phyloP scores from a whole-genome alignment of 176 grass and related monocot species.

The Avena atlantica region DNA sequence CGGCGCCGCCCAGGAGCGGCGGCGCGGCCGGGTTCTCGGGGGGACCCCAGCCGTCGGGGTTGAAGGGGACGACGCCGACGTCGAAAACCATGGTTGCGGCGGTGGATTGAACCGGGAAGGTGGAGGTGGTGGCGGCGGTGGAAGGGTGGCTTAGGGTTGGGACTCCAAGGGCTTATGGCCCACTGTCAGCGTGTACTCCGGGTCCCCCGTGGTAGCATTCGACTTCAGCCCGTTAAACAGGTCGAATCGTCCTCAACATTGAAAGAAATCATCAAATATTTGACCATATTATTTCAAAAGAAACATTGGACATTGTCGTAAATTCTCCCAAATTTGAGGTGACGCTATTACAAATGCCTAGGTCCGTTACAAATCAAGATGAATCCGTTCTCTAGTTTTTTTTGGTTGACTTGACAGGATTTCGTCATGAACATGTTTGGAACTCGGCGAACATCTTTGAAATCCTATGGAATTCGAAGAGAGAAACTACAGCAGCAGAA shows the following conservation, averaged over 20 bases:
- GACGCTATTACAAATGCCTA: background rate
- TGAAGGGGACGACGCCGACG: slow-evolving; percentile 72
- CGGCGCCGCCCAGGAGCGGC: slow-evolving; percentile 51
- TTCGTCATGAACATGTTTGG: background rate
- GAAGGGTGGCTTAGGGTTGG: background rate
- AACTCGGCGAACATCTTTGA: background rate
- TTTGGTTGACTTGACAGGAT: background rate
- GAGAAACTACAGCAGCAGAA: too few species aligned
- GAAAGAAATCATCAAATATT: background rate
- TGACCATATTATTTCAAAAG: too few species aligned
- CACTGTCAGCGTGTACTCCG: background rate
- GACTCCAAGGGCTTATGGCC: background rate
- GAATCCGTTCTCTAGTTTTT: background rate
- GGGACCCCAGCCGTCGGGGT: slow-evolving; percentile 82
- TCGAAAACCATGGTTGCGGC: slow-evolving; percentile 71
- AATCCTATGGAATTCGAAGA: background rate
- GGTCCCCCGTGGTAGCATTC: background rate
- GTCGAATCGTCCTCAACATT: background rate
- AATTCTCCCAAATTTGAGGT: background rate
- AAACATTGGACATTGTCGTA: background rate
- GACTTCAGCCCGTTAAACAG: background rate
- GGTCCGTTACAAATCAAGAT: background rate
- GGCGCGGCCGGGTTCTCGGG: slow-evolving; percentile 51
- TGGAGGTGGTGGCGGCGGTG: background rate
- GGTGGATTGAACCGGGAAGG: slow-evolving; percentile 37